These are phyloP conservation scores for Paragyromitra xinjiangensis DNA, from an alignment of 495 filamentous ascomycete genomes.

Conservation along the genomic window DNA sequence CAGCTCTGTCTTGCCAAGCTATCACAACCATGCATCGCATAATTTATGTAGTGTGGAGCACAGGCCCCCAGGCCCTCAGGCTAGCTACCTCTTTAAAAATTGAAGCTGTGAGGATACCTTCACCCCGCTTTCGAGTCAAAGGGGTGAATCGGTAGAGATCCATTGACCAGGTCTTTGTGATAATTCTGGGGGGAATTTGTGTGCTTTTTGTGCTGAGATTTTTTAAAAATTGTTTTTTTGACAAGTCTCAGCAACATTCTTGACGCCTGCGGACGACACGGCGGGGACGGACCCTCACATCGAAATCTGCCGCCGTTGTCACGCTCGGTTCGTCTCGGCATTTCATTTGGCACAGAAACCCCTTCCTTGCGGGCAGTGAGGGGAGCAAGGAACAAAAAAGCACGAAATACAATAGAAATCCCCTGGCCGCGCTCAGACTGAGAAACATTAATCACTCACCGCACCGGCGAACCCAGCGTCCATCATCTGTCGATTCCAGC, in stretches of 20 bases:
- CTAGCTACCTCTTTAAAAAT: constrained; percentile 30
- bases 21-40: constrained; percentile 48
- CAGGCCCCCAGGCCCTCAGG: constrained; percentile 38
- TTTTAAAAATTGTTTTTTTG: constrained; percentile 8
- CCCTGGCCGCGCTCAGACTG: constrained; percentile 51
- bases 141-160: constrained; percentile 31
- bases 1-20: constrained; percentile 40
- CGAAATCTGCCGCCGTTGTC: constrained; percentile 37
- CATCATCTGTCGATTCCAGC: constrained; percentile 42
- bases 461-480: constrained; percentile 43
- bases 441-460: constrained; percentile 53
- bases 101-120: constrained; percentile 40
- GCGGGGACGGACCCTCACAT: constrained; percentile 37
- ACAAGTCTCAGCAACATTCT: constrained; percentile 5
- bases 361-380: constrained; percentile 36
- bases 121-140: constrained; percentile 43
- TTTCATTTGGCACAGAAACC: constrained; percentile 26
- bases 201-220: constrained; percentile 14
- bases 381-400: constrained; percentile 33
- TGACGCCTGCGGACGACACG: constrained; percentile 25
- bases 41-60: constrained; percentile 40
- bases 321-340: constrained; percentile 51
- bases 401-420: constrained; percentile 32
- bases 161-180: constrained; percentile 43
- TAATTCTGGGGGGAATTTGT: constrained; percentile 22